Base-by-base conservation (phyloP, 805 yeast genomes). In the Yarrowia sp. region DNA sequence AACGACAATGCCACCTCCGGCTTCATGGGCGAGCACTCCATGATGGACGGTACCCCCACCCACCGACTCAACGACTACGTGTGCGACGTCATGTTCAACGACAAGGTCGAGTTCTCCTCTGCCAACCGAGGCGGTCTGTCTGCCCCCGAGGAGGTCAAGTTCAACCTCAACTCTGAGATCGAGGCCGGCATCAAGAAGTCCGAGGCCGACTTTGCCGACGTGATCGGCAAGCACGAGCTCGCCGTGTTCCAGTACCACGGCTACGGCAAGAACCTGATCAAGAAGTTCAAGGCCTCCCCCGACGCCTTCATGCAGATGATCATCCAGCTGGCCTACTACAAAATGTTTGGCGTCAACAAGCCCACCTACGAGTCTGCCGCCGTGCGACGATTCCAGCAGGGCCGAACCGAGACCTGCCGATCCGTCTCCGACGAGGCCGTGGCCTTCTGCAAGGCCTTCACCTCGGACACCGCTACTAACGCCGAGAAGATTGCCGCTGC, bases 21-120 rank as follows among this genome's bases (percentile, higher is more conserved):
- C 0, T 94, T 93, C 81, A 79, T 92, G 75, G 98, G 97, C 70
- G 99, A 94, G 81, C 99, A 94, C 81, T 92, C 98, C 24, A 90
- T 86, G 82, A 94, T 94, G 98, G 99, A 94, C 78, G 99, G 98
- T 70, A 91, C 97, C 10, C 97, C 98, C 75, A 94, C 97, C 38
- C 86, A 91, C 74, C 87, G 92, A 71, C 80, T 94, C 80, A 94
- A 94, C 78, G 92, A 92, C 79, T 87, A 82, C 74, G 82, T 94
- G 46, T 82, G 87, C 71, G 82, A 82, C 66, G 84, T 86, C 72
- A 78, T 93, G 68, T 70, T 77, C 68, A 83, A 85, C 74, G 76
- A 85, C 74, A 79, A 85, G 73, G 76, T 77, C 42, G 78, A 79
- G 68, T 74, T 77, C 63, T 74, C 77, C 55, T 53, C 69, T 24